Conservation (phyloP, 202 grass and related monocot species). For the Panicum virgatum region DNA sequence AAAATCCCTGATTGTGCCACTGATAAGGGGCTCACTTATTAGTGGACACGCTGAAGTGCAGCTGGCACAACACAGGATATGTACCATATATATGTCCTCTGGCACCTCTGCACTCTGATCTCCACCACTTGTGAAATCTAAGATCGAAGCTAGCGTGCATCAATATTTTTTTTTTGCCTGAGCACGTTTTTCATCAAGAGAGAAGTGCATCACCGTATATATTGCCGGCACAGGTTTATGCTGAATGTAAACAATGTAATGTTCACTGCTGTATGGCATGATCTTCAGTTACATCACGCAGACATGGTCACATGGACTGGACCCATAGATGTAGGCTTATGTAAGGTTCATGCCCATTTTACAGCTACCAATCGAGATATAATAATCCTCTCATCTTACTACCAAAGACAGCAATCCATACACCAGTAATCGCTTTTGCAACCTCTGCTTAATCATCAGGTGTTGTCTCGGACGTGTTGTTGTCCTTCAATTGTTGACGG, state of each 20-base stretch:
- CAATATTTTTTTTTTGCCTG: too few relatives aligned
- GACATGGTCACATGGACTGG: neutral
- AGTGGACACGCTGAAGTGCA: neutral
- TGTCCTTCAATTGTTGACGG: constrained; percentile 17
- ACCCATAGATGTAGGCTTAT: neutral
- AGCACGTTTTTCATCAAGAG: too few relatives aligned
- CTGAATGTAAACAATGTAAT: neutral
- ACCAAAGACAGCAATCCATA: neutral
- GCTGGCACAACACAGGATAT: neutral
- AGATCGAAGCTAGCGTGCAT: neutral
- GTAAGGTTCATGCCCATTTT: neutral
- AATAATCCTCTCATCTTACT: neutral
- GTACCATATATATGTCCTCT: neutral
- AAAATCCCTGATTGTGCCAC: neutral
- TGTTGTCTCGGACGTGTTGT: neutral
- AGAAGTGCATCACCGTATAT: neutral
- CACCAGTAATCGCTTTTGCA: neutral
- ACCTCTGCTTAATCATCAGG: neutral
- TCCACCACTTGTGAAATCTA: neutral
- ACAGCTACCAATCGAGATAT: neutral
- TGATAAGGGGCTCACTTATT: neutral
- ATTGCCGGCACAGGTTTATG: neutral
- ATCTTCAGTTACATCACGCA: neutral
- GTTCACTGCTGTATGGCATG: neutral
- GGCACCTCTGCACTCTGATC: neutral